phyloP scores from a whole-genome alignment of 768 basidiomycete genomes.

The Macrolepiota albuminosa region DNA sequence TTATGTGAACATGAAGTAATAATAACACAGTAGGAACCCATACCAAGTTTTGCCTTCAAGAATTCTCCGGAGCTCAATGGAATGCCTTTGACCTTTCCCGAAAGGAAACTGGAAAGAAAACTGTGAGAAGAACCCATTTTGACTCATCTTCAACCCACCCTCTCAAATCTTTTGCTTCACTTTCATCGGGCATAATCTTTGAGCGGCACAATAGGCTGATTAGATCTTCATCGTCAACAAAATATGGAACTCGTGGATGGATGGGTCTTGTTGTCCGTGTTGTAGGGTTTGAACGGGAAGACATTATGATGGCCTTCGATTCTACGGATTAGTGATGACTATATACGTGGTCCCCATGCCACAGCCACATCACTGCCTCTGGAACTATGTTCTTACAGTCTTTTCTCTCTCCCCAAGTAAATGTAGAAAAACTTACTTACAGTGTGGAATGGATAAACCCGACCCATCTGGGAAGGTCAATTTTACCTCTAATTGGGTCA shows the following conservation, averaged over 20 bases:
- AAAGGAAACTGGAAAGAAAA: neutral
- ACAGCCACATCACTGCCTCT: too few relatives aligned
- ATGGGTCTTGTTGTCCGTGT: slow-evolving; percentile 10
- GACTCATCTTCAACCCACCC: slow-evolving; percentile 1
- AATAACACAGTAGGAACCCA: neutral
- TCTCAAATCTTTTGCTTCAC: slow-evolving; percentile 4
- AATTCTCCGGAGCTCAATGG: neutral
- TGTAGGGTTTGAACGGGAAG: slow-evolving; percentile 6
- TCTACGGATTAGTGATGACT: neutral
- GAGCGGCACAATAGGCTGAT: slow-evolving; percentile 1
- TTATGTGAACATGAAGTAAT: neutral
- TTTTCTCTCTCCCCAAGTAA: too few relatives aligned
- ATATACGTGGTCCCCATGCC: too few relatives aligned
- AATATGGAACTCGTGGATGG: slow-evolving; percentile 4
- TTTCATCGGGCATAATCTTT: slow-evolving; percentile 4
- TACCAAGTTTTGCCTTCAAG: neutral
- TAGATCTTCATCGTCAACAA: neutral
- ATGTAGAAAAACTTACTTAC: too few relatives aligned
- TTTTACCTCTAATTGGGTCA: too few relatives aligned
- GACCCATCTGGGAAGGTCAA: too few relatives aligned
- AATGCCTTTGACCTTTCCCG: neutral
- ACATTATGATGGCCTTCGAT: neutral
- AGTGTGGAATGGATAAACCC: too few relatives aligned
- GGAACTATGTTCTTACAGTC: too few relatives aligned
- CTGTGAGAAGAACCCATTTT: neutral